Base-by-base conservation (phyloP, 768 basidiomycete genomes). In the Neoboletus magnificus region DNA sequence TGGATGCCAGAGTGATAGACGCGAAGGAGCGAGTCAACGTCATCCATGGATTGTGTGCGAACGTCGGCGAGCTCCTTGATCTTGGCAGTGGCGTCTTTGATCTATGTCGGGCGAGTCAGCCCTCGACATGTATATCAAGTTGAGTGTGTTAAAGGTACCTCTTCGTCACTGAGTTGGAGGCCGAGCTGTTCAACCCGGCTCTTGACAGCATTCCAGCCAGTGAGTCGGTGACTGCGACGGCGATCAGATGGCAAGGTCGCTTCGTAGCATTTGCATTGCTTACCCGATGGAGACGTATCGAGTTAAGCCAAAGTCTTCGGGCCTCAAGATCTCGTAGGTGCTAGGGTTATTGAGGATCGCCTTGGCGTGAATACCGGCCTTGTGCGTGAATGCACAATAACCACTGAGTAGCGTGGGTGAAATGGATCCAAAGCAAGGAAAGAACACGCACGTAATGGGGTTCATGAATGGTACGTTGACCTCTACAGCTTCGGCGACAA, bases 121-220 rank as follows among this genome's bases (percentile, higher is more conserved):
- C 50, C 58, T 44, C 33, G 30, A 30, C 18, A 22, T n/a, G 22
- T 8, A 46, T 33, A 50, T 50, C 36, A 25, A 33, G 48, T 41
- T 27, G 11, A 33, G 33, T 8, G 10, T 13, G 45, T 42, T 20
- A 29, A 32, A 53, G 8, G 43, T 51, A 87, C 88, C 83, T 95
- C 87, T 6, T 90, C 96, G 68, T 99, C 97, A 3, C 84, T 89
- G 64, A 99, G 81, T 53, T 82, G 79, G 55, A 99, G 82, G 56
- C 92, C 89, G 44, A 99, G 85, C 71, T 99, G 97, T 77, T 99
- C 97, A 23, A 96, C 97, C 71, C 97, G 91, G 55, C 91, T 93
- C 83, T 98, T 99, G 84, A 99, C 95, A 40, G 97, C 97, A 72
- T 98, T 98, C 97, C 96, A 99, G 46, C 96, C 96, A 8, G 94